These are phyloP conservation scores for Mycena belliarum DNA, from an alignment of 768 basidiomycete species.

Conservation along the genomic window DNA sequence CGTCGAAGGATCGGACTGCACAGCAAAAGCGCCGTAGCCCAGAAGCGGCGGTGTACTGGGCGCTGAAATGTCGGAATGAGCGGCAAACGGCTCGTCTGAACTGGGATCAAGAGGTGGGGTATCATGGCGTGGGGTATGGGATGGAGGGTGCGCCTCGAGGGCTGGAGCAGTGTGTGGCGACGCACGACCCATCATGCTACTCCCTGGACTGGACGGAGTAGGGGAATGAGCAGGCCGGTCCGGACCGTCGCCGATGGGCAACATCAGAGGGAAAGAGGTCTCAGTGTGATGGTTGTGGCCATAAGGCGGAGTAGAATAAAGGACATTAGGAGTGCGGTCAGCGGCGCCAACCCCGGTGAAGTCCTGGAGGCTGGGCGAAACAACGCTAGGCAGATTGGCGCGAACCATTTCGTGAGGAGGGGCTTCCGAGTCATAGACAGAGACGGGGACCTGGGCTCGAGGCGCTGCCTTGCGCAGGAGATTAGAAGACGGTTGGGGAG, in stretches of 20 bases:
- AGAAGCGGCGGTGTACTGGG: conserved; percentile 44
- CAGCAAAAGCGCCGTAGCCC: conserved; percentile 58
- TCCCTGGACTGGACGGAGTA: neutral
- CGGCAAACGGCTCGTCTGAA: too few species aligned
- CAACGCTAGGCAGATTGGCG: conserved; percentile 52
- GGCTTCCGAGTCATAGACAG: conserved; percentile 45
- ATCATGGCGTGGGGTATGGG: conserved; percentile 10
- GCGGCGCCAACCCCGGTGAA: conserved; percentile 67
- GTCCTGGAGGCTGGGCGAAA: conserved; percentile 53
- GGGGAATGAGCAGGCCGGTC: neutral
- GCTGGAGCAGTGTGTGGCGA: neutral
- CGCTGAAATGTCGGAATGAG: conserved; percentile 4
- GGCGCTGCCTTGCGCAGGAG: conserved; percentile 65
- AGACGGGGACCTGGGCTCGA: conserved; percentile 61
- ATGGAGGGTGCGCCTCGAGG: neutral
- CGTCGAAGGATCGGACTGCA: conserved; percentile 5
- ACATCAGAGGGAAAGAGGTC: conserved; percentile 2
- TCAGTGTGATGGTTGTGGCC: neutral
- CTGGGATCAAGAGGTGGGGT: conserved; percentile 12
- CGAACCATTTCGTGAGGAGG: conserved; percentile 32
- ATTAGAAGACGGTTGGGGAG: conserved; percentile 25
- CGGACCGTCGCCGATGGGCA: neutral
- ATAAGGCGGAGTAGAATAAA: conserved; percentile 32
- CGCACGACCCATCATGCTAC: neutral
- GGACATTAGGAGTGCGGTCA: conserved; percentile 33